Conservation (phyloP, 345 rosid genomes). For the Fremontodendron californicum region DNA sequence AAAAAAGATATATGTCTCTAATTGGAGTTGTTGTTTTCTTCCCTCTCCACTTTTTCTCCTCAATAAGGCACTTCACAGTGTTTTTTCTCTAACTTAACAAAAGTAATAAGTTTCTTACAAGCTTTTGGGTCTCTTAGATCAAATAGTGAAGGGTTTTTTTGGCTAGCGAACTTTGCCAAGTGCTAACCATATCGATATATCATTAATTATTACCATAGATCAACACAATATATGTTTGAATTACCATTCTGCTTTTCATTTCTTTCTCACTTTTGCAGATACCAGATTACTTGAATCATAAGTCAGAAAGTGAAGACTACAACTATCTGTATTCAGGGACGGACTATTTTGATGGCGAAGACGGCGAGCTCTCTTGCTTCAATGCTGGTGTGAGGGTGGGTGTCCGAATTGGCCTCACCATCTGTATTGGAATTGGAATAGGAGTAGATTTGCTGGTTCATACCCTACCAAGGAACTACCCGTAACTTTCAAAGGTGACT, state of each 20-base stretch:
- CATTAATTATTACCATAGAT: background rate
- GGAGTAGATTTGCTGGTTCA: conserved; percentile 77
- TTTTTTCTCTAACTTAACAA: too few relatives aligned
- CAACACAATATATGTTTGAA: background rate
- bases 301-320: conserved; percentile 42
- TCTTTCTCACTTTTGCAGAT: conserved; percentile 27
- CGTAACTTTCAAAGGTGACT: conserved; percentile 65
- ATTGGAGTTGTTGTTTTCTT: too few relatives aligned
- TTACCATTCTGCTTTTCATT: conserved; percentile 14
- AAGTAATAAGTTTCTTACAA: background rate
- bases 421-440: conserved; percentile 69
- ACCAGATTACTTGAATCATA: conserved; percentile 35
- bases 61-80: background rate
- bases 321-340: conserved; percentile 34
- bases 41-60: background rate
- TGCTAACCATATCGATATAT: background rate
- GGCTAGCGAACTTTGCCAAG: background rate
- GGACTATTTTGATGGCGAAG: conserved; percentile 43
- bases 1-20: background rate
- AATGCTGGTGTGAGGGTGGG: conserved; percentile 88
- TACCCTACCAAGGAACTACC: conserved; percentile 64
- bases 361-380: conserved; percentile 82
- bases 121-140: background rate
- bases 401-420: conserved; percentile 79
- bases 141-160: background rate